Percentiles rank a stretch among this genome's conserved stretches.
These are phyloP conservation scores for Harringtonia aguacate DNA, from an alignment of 2,329 filamentous ascomycete species.

Conservation along the genomic window DNA sequence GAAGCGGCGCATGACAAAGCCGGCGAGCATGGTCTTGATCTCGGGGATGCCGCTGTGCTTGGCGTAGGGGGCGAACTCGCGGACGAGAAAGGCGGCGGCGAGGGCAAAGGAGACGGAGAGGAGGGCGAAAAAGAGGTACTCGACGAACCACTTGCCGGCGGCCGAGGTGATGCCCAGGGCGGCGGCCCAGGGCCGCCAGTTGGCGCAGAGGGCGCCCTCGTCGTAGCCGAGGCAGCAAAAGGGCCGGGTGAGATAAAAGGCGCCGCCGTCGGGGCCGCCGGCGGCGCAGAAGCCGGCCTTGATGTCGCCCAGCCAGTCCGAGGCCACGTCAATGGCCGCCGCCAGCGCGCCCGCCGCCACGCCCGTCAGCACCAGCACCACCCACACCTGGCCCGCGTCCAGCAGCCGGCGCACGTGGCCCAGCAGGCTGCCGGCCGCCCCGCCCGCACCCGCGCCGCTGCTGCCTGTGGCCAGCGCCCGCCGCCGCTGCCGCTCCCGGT, in stretches of 20 bases:
- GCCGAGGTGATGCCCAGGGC: slow-evolving; percentile 49
- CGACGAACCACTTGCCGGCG: slow-evolving; percentile 63
- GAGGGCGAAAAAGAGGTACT: slow-evolving; percentile 79
- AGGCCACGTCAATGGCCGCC: slow-evolving; percentile 79
- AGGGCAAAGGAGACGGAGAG: slow-evolving; percentile 75
- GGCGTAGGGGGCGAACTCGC: slow-evolving; percentile 75
- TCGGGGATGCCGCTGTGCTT: slow-evolving; percentile 95
- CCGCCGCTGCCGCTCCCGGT: slow-evolving; percentile 82
- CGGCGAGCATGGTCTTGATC: slow-evolving; percentile 91
- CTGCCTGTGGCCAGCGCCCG: slow-evolving; percentile 64
- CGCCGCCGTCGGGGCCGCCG: slow-evolving; percentile 63
- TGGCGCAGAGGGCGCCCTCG: slow-evolving; percentile 67
- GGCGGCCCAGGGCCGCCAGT: slow-evolving; percentile 79
- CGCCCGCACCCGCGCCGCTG: neutral
- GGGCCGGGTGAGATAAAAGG: slow-evolving; percentile 80
- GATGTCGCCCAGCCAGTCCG: slow-evolving; percentile 86
- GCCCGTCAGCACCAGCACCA: slow-evolving; percentile 77
- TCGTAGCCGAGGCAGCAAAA: slow-evolving; percentile 95
- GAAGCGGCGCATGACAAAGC: slow-evolving; percentile 84
- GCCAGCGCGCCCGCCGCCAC: slow-evolving; percentile 75
- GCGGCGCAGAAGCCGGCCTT: slow-evolving; percentile 82
- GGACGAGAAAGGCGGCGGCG: slow-evolving; percentile 68
- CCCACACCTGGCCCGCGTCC: slow-evolving; percentile 86
- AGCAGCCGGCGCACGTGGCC: slow-evolving; percentile 63
- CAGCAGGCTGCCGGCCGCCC: slow-evolving; percentile 30